These are phyloP conservation scores for Colletotrichum magnum DNA, from an alignment of 2,329 filamentous ascomycete genomes.

Conservation along the genomic window DNA sequence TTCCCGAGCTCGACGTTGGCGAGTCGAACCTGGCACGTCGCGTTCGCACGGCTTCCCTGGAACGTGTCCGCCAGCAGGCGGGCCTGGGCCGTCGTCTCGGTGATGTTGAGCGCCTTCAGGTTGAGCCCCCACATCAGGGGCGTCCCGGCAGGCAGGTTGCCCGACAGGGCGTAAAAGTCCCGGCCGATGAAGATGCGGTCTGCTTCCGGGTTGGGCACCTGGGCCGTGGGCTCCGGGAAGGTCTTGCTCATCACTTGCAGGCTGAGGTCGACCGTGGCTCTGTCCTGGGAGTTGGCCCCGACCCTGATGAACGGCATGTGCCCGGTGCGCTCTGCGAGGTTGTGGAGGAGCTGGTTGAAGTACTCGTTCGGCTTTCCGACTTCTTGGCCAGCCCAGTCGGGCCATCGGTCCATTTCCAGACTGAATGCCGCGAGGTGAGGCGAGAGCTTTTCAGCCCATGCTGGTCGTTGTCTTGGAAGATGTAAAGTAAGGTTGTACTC, in stretches of 20 bases:
- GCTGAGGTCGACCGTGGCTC: conserved; percentile 12
- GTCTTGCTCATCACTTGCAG: conserved; percentile 14
- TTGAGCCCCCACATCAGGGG: conserved; percentile 20
- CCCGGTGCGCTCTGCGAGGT: conserved; percentile 7
- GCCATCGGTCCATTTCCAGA: conserved; percentile 15
- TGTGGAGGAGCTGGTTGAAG: conserved; percentile 16
- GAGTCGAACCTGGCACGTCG: neutral
- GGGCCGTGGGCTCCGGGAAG: conserved; percentile 3
- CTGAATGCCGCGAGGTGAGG: conserved; percentile 6
- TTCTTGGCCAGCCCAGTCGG: conserved; percentile 11
- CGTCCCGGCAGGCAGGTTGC: conserved; percentile 4
- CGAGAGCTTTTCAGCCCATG: conserved; percentile 11
- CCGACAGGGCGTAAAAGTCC: conserved; percentile 13
- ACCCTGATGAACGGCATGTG: conserved; percentile 7
- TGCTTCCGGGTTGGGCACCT: conserved; percentile 5
- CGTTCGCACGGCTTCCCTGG: neutral
- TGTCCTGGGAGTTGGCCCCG: conserved; percentile 18
- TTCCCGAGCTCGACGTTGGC: conserved; percentile 10
- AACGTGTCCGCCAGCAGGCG: conserved; percentile 4
- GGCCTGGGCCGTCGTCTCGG: conserved; percentile 4
- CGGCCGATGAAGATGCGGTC: conserved; percentile 15
- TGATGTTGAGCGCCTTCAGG: conserved; percentile 7
- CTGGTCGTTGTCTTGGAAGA: neutral
- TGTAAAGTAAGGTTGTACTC: neutral
- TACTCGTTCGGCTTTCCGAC: conserved; percentile 14